These are phyloP conservation scores for Psilocybe mexicana DNA, from an alignment of 1,284 basidiomycete species.

Conservation along the genomic window DNA sequence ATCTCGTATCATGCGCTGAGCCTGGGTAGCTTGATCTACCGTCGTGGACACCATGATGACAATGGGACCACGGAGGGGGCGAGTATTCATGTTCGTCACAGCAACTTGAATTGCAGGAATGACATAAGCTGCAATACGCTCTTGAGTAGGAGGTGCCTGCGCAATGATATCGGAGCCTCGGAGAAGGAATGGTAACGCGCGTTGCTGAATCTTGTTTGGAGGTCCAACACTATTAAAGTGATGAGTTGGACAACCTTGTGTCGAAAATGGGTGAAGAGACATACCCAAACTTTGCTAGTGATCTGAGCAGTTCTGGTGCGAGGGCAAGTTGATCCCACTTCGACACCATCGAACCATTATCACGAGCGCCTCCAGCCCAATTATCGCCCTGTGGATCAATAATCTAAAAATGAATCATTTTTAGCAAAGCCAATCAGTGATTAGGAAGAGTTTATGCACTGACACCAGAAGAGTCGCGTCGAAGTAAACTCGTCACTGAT, in stretches of 20 bases:
- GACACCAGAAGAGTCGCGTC: constrained; percentile 76
- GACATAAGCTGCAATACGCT: constrained; percentile 96
- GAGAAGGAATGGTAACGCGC: constrained; percentile 92
- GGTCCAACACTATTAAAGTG: constrained; percentile 76
- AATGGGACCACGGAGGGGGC: constrained; percentile 72
- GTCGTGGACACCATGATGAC: constrained; percentile 96
- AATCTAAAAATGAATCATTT: constrained; percentile 35
- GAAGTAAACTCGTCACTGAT: constrained; percentile 65
- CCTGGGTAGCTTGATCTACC: constrained; percentile 97
- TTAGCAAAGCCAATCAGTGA: not conserved
- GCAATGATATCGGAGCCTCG: constrained; percentile 96
- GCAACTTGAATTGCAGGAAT: constrained; percentile 92
- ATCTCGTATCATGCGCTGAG: constrained; percentile 95
- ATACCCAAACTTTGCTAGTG: constrained; percentile 92
- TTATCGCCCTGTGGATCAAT: constrained; percentile 53
- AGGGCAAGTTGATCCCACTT: constrained; percentile 96
- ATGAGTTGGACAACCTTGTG: not conserved
- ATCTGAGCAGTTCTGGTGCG: constrained; percentile 84
- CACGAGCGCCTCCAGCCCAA: constrained; percentile 58
- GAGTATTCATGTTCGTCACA: constrained; percentile 58
- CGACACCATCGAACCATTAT: constrained; percentile 82
- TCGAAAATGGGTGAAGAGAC: constrained; percentile 22
- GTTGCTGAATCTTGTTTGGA: constrained; percentile 98
- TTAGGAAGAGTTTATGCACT: constrained; percentile 26
- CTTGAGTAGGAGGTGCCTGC: constrained; percentile 97